Evolutionary conservation across 2,329 filamentous ascomycete species (phyloP).

Genomic region (Bisporella sp.): DNA sequence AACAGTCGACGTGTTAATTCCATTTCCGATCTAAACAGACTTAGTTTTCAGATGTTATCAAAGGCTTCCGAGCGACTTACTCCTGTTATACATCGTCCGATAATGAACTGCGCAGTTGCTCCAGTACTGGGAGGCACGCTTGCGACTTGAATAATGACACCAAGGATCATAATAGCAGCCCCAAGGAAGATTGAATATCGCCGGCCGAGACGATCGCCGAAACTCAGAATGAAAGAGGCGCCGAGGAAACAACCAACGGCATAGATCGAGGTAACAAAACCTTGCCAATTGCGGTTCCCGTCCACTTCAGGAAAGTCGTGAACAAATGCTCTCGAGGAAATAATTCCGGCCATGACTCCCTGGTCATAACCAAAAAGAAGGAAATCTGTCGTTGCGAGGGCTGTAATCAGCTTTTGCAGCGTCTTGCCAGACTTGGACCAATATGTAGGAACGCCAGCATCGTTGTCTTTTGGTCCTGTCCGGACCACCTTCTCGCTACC

Average conservation of each 20-base stretch:
- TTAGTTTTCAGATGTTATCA: too few species aligned
- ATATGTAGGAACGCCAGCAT: too few species aligned
- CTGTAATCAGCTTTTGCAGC: conserved; percentile 63
- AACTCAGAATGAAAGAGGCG: conserved; percentile 37
- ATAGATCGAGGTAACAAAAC: conserved; percentile 50
- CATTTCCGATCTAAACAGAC: conserved; percentile 34
- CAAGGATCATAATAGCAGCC: conserved; percentile 50
- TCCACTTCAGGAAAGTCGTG: conserved; percentile 74
- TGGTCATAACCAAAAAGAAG: conserved; percentile 88
- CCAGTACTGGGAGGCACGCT: conserved; percentile 23
- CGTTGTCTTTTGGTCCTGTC: too few species aligned
- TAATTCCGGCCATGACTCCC: conserved; percentile 74
- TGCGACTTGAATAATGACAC: conserved; percentile 39
- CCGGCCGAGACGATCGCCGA: conserved; percentile 50
- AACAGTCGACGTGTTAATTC: conserved; percentile 41
- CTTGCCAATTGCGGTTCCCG: conserved; percentile 26
- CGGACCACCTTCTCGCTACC: too few species aligned
- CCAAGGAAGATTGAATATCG: conserved; percentile 42
- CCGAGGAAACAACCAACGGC: conserved; percentile 48
- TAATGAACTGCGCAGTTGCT: conserved; percentile 48
- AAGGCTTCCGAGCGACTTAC: too few species aligned
- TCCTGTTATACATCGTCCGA: conserved; percentile 32
- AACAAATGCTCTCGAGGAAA: conserved; percentile 63
- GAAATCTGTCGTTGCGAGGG: conserved; percentile 69
- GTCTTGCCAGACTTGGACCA: conserved; percentile 37